phyloP scores from a whole-genome alignment of 2,329 filamentous ascomycete species.

The Amylocarpus encephaloides region DNA sequence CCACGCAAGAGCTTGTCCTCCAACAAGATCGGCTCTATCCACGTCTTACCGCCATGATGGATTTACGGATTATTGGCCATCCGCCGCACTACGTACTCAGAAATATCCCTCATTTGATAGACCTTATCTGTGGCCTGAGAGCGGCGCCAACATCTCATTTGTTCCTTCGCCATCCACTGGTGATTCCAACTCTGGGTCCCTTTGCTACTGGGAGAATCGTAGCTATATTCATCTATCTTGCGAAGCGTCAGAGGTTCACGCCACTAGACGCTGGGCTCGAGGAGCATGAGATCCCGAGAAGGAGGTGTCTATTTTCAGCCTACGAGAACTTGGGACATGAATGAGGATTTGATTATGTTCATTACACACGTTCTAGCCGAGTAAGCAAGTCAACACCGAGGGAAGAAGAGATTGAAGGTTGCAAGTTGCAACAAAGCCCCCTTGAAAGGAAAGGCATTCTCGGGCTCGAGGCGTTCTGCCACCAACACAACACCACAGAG shows the following conservation, averaged over 20 bases:
- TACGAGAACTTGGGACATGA: background rate
- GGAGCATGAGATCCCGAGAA: background rate
- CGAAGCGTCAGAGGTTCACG: background rate
- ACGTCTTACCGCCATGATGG: background rate
- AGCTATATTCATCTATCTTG: too few species aligned
- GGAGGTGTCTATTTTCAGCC: background rate
- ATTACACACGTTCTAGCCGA: background rate
- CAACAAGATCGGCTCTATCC: background rate
- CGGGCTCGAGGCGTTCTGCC: background rate
- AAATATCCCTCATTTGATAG: background rate
- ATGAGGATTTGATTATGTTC: background rate
- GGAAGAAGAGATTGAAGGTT: background rate
- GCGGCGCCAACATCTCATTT: constrained; percentile 4
- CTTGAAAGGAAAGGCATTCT: background rate
- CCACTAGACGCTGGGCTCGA: background rate
- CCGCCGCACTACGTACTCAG: background rate
- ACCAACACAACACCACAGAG: background rate
- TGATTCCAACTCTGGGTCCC: background rate
- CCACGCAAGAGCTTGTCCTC: background rate
- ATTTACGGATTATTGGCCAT: background rate
- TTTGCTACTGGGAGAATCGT: background rate
- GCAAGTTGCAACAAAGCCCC: background rate
- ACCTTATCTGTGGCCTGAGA: background rate
- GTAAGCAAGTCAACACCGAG: background rate
- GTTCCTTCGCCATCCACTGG: background rate